Evolutionary conservation across 331 rosid genomes (phyloP).

Genomic region (Arachis monticola): DNA sequence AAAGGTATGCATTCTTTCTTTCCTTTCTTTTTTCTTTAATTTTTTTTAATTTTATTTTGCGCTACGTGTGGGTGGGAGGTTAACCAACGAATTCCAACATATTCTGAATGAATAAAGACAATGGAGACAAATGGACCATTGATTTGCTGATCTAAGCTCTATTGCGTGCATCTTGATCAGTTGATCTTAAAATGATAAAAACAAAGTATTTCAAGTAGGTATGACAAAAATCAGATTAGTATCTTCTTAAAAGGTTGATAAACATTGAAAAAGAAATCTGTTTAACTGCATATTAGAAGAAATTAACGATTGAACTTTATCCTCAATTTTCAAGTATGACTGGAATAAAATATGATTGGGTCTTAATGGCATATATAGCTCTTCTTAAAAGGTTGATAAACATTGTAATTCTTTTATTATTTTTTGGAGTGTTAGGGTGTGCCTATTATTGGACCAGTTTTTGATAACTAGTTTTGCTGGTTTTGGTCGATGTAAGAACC

Average conservation of each 20-base stretch:
- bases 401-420: not conserved
- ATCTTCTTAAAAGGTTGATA: constrained; percentile 12
- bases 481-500: not conserved
- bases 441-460: not conserved
- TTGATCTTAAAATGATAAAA: constrained; percentile 25
- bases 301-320: not conserved
- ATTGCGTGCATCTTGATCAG: not conserved
- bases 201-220: not conserved
- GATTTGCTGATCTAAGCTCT: constrained; percentile 8
- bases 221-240: not conserved
- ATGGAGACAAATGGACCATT: not conserved
- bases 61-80: not conserved
- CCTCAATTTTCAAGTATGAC: not conserved
- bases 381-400: not conserved
- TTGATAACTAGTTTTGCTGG: constrained; percentile 7
- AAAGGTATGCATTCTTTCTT: constrained; percentile 58
- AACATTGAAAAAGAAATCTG: constrained; percentile 26
- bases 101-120: constrained; percentile 17
- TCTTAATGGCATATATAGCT: not conserved
- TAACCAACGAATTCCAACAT: not conserved
- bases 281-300: constrained; percentile 12
- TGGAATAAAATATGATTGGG: not conserved
- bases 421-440: not conserved
- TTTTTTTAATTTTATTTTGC: not conserved
- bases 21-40: not conserved